Conservation (phyloP, 192 early-diverging fungal species). For the Phycomyces blakesleeanus region DNA sequence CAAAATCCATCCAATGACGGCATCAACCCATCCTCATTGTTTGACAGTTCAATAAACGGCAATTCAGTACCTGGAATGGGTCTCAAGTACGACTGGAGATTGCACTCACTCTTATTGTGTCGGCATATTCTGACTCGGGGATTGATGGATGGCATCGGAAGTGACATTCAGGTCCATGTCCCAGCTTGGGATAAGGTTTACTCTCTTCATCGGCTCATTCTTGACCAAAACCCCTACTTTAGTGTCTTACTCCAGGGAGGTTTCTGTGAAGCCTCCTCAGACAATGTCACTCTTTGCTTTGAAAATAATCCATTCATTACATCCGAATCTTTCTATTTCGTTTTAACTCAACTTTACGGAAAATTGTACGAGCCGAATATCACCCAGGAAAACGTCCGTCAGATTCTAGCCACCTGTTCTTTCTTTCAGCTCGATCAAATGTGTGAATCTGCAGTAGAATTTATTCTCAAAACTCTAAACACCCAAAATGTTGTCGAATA, state of each 20-base stretch:
- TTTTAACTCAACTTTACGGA: conserved; percentile 47
- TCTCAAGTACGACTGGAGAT: conserved; percentile 26
- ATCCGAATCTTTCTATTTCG: conserved; percentile 49
- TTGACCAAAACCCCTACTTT: conserved; percentile 52
- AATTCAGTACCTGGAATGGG: neutral
- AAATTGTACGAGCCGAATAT: conserved; percentile 37
- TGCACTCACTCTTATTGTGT: conserved; percentile 27
- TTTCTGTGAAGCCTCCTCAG: conserved; percentile 36
- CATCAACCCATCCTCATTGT: neutral
- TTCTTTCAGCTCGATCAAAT: conserved; percentile 47
- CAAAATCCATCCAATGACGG: neutral
- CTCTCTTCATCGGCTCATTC: conserved; percentile 48
- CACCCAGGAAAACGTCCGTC: conserved; percentile 35
- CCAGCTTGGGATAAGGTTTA: conserved; percentile 47
- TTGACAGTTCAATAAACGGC: neutral
- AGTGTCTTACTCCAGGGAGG: conserved; percentile 41
- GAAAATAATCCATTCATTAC: conserved; percentile 49
- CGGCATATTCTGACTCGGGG: conserved; percentile 46
- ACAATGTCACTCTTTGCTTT: conserved; percentile 40
- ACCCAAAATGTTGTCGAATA: conserved; percentile 36
- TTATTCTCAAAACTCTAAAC: conserved; percentile 24
- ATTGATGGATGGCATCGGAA: conserved; percentile 42
- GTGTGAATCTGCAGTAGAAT: conserved; percentile 38
- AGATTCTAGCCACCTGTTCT: conserved; percentile 43
- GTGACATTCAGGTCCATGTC: conserved; percentile 40